phyloP scores from a whole-genome alignment of 306 rosid genomes.

The Quercus alba region DNA sequence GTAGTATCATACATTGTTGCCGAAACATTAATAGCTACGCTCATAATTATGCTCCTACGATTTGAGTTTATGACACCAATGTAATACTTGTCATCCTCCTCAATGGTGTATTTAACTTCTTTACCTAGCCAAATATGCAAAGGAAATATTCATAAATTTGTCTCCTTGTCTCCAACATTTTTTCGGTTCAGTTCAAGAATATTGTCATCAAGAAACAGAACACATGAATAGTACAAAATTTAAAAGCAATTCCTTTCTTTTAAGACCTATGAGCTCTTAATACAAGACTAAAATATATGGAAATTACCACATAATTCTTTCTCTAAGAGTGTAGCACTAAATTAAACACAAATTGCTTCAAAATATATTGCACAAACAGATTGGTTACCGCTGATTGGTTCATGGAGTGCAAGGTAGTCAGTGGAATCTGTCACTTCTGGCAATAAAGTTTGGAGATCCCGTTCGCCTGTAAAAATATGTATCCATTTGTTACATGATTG shows the following conservation, averaged over 20 bases:
- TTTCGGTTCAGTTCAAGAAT: neutral
- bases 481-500: neutral
- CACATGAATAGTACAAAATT: neutral
- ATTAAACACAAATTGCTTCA: neutral
- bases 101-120: conserved; percentile 49
- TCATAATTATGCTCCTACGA: conserved; percentile 39
- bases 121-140: conserved; percentile 33
- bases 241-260: neutral
- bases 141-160: neutral
- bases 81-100: conserved; percentile 59
- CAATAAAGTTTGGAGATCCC: conserved; percentile 25
- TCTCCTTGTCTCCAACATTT: neutral
- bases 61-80: conserved; percentile 55
- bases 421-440: conserved; percentile 22
- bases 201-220: neutral
- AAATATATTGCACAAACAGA: neutral
- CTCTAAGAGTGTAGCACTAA: too few relatives aligned
- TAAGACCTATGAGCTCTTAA: neutral
- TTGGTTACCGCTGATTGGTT: conserved; percentile 36
- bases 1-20: conserved; percentile 62
- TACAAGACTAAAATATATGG: neutral
- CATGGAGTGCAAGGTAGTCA: neutral
- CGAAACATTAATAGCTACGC: conserved; percentile 40
- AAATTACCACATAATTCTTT: neutral
- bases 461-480: conserved; percentile 43